Evolutionary conservation across 2,329 filamentous ascomycete species (phyloP), one percentile per base, ranked within the genome.

Genomic region (Penicillium frequentans): DNA sequence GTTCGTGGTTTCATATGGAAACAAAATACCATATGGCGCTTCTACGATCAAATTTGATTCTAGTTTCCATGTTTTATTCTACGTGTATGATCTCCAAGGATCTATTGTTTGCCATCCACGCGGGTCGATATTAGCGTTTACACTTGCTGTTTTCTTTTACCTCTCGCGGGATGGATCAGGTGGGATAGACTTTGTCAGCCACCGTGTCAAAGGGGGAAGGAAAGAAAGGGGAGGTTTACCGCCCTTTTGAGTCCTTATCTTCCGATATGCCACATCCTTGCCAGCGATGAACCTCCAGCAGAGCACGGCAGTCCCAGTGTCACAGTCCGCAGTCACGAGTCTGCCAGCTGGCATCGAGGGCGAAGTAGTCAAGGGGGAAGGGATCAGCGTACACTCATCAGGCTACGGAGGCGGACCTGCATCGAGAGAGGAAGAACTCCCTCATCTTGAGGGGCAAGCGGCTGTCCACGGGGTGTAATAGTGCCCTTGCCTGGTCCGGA

Each of bases 241-340:
- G 63, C 62, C 52, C 49, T 50, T 65, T 67, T 56, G 51, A 55
- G 47, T 51, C 53, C 48, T 59, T 59, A 57, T 62, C 52, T 61
- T 60, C 59, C 58, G 57, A 64, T 57, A 57, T 53, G 58, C 37
- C 58, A 57, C 52, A 66, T 63, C 64, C 65, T 60, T 43, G 64
- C 44, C 24, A 37, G n/a, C 50, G 27, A 45, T 54, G 43, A 46
- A 59, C 53, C 47, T 48, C 46, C 31, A 52, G 58, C 39, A 60
- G 55, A 35, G 62, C 60, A 64, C 59, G 47, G 53, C 62, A 64
- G 59, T 57, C 45, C 27, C 14, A 61, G 60, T 62, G 62, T 67
- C 64, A 67, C 64, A 65, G 58, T 45, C 58, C 47, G 52, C 47
- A 57, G 62, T 67, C 64, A 67, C 63, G 63, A 60, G 64, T 52